A percentile compares a stretch with the other conserved stretches of the same genome.
These are phyloP conservation scores for Termitomyces sp. DNA, from an alignment of 768 basidiomycete species.

Conservation along the genomic window DNA sequence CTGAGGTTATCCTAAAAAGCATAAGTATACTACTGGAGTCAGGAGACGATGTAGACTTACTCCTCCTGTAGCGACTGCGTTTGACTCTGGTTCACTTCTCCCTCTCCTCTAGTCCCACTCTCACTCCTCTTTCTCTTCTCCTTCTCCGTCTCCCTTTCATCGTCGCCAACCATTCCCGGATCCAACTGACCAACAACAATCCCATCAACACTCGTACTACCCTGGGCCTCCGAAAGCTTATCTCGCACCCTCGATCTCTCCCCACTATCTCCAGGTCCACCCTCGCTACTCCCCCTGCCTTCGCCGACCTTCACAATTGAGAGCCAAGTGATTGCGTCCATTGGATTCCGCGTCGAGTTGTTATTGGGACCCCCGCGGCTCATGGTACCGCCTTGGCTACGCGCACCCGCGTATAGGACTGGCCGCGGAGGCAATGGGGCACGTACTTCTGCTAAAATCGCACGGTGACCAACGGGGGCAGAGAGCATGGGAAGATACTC, in stretches of 20 bases:
- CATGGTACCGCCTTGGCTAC: constrained; percentile 38
- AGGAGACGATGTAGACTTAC: constrained; percentile 33
- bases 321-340: constrained; percentile 71
- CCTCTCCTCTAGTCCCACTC: constrained; percentile 32
- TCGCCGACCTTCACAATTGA: constrained; percentile 65
- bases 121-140: constrained; percentile 39
- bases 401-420: constrained; percentile 1
- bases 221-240: constrained; percentile 33
- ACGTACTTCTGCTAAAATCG: constrained; percentile 68
- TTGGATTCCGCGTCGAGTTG: constrained; percentile 30
- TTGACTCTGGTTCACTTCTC: constrained; percentile 16
- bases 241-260: constrained; percentile 37
- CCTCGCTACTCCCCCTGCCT: constrained; percentile 49
- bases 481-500: constrained; percentile 45
- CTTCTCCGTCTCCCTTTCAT: constrained; percentile 8
- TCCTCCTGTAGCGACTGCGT: constrained; percentile 66
- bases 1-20: constrained; percentile 58
- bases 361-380: constrained; percentile 45
- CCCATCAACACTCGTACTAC: constrained; percentile 15
- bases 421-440: constrained; percentile 25
- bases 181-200: constrained; percentile 4
- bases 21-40: not conserved
- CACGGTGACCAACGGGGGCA: constrained; percentile 60
- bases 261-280: constrained; percentile 46
- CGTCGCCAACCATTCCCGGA: constrained; percentile 13